These are phyloP conservation scores for Dothidotthia symphoricarpi DNA, from an alignment of 2,329 filamentous ascomycete genomes.

Conservation along the genomic window DNA sequence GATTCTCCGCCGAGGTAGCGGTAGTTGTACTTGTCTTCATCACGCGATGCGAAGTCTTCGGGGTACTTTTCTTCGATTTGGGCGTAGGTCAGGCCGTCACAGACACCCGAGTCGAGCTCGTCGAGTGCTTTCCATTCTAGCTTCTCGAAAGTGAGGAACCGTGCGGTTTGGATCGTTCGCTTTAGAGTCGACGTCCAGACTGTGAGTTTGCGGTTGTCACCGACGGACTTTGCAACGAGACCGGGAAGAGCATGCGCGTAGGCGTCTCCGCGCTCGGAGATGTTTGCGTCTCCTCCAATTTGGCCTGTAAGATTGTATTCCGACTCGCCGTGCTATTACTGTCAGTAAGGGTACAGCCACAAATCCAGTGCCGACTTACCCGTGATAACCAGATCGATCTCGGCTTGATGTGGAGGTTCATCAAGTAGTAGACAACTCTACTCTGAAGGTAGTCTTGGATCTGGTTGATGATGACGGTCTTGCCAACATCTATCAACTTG, in stretches of 20 bases:
- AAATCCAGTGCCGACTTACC: too few relatives aligned
- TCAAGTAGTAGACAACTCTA: slow-evolving; percentile 94
- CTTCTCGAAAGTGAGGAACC: slow-evolving; percentile 87
- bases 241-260: slow-evolving; percentile 84
- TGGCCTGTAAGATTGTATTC: slow-evolving; percentile 85
- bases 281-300: slow-evolving; percentile 86
- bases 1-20: slow-evolving; percentile 95
- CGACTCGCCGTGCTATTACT: slow-evolving; percentile 80
- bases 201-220: slow-evolving; percentile 67
- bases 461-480: slow-evolving; percentile 95
- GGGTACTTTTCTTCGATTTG: slow-evolving; percentile 90
- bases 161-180: slow-evolving; percentile 88
- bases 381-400: slow-evolving; percentile 95
- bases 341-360: slow-evolving; percentile 18
- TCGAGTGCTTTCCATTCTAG: slow-evolving; percentile 98
- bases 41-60: slow-evolving; percentile 90
- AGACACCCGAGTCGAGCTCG: slow-evolving; percentile 93
- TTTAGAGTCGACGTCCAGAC: slow-evolving; percentile 75
- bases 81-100: slow-evolving; percentile 93
- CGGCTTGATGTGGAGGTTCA: slow-evolving; percentile 97
- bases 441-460: slow-evolving; percentile 97
- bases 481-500: slow-evolving; percentile 95
- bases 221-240: slow-evolving; percentile 80
- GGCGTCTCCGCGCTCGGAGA: slow-evolving; percentile 81
- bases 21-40: slow-evolving; percentile 99